Conservation (phyloP, 164 flowering plant species). For the Tetracentron sinense region DNA sequence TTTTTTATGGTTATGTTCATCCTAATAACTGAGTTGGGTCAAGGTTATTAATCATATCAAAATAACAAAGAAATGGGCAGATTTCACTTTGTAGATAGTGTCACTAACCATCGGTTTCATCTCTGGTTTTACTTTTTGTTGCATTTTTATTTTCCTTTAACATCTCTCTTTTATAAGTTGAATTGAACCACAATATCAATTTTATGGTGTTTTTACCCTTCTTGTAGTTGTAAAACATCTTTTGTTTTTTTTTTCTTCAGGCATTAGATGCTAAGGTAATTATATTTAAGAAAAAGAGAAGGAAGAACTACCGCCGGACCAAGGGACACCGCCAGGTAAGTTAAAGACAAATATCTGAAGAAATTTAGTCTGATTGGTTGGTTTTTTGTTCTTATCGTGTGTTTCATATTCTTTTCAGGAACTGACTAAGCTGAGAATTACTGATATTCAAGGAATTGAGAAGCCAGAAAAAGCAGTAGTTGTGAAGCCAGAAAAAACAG, state of each 20-base stretch:
- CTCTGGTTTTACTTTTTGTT: too few species aligned
- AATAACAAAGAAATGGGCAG: too few species aligned
- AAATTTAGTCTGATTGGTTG: neutral
- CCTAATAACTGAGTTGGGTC: too few species aligned
- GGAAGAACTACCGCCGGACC: conserved; percentile 92
- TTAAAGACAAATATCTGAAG: neutral
- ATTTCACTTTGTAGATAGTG: too few species aligned
- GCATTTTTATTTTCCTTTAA: too few species aligned
- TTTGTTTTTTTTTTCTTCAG: conserved; percentile 33
- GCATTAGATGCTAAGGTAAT: conserved; percentile 96
- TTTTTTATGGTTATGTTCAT: too few species aligned
- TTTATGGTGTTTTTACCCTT: neutral
- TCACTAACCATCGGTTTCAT: too few species aligned
- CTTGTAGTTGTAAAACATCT: neutral
- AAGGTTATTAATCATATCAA: too few species aligned
- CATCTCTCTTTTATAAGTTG: too few species aligned
- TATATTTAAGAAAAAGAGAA: conserved; percentile 94
- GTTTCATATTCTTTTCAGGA: conserved; percentile 42
- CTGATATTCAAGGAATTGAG: conserved; percentile 78
- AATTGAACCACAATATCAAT: neutral
- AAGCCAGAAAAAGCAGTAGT: conserved; percentile 38
- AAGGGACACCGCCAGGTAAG: conserved; percentile 96
- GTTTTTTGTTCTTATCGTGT: conserved; percentile 12
- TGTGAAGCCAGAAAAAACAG: conserved; percentile 34
- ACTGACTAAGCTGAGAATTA: conserved; percentile 78